Conservation (phyloP, 805 yeast species). For the Lipomyces oligophaga region DNA sequence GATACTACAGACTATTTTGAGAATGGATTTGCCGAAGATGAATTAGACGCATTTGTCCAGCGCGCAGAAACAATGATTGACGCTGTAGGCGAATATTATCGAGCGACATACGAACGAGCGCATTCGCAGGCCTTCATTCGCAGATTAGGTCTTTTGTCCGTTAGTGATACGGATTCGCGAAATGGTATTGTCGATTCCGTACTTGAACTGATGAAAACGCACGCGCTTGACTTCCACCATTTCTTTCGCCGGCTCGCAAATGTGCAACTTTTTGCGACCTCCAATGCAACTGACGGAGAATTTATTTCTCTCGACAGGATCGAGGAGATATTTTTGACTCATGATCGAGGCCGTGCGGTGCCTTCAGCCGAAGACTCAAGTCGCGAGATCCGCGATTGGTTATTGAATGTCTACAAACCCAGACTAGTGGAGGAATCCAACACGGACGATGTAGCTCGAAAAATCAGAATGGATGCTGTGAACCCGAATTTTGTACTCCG, state of each 20-base stretch:
- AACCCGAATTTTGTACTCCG: slow-evolving; percentile 84
- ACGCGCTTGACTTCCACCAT: slow-evolving; percentile 72
- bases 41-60: slow-evolving; percentile 48
- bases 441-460: slow-evolving; percentile 42
- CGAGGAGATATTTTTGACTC: slow-evolving; percentile 36
- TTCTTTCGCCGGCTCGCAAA: slow-evolving; percentile 67
- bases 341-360: slow-evolving; percentile 37
- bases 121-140: slow-evolving; percentile 56
- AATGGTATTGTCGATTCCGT: slow-evolving; percentile 37
- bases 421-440: slow-evolving; percentile 43
- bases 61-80: slow-evolving; percentile 67
- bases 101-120: slow-evolving; percentile 54
- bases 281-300: slow-evolving; percentile 28
- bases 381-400: slow-evolving; percentile 52
- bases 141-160: slow-evolving; percentile 62
- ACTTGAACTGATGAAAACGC: slow-evolving; percentile 54
- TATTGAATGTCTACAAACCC: slow-evolving; percentile 43
- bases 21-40: slow-evolving; percentile 47
- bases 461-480: slow-evolving; percentile 41
- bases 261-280: slow-evolving; percentile 41
- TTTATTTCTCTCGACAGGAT: slow-evolving; percentile 2
- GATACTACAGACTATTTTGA: slow-evolving; percentile 26
- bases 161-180: slow-evolving; percentile 42
- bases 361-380: slow-evolving; percentile 38
- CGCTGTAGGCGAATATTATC: slow-evolving; percentile 60